Conservation (phyloP, 495 filamentous ascomycete species). For the Trypethelium eluteriae region DNA sequence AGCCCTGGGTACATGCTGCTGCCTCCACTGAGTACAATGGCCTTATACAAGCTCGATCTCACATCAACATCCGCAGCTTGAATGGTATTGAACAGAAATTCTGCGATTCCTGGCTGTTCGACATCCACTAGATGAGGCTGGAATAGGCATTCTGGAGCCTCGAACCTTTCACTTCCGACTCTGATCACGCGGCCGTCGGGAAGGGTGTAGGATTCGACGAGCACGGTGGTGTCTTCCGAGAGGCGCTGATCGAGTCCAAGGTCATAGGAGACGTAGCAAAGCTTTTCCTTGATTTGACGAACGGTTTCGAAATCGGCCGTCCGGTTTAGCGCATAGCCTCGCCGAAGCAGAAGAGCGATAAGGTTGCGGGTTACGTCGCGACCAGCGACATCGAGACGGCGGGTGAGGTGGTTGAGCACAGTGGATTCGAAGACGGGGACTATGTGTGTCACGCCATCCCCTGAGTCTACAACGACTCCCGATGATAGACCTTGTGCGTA, state of each 20-base stretch:
- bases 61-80: conserved; percentile 94
- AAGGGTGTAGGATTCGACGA: conserved; percentile 95
- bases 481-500: conserved; percentile 97
- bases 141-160: conserved; percentile 97
- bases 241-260: conserved; percentile 91
- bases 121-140: conserved; percentile 97
- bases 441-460: conserved; percentile 96
- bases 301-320: conserved; percentile 99
- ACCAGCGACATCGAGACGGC: conserved; percentile 87
- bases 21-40: conserved; percentile 90
- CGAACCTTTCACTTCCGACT: conserved; percentile 92
- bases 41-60: conserved; percentile 86
- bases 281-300: conserved; percentile 91
- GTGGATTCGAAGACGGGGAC: conserved; percentile 97
- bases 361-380: conserved; percentile 96
- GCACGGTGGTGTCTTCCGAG: conserved; percentile 92
- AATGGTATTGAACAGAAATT: conserved; percentile 97
- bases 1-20: conserved; percentile 98
- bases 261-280: conserved; percentile 99
- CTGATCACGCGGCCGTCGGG: conserved; percentile 94
- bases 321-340: conserved; percentile 94
- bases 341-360: conserved; percentile 86
- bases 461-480: conserved; percentile 95
- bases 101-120: conserved; percentile 92
- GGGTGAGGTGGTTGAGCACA: conserved; percentile 93